phyloP scores from a whole-genome alignment of 2,329 filamentous ascomycete genomes.

The Thelonectria discophora region DNA sequence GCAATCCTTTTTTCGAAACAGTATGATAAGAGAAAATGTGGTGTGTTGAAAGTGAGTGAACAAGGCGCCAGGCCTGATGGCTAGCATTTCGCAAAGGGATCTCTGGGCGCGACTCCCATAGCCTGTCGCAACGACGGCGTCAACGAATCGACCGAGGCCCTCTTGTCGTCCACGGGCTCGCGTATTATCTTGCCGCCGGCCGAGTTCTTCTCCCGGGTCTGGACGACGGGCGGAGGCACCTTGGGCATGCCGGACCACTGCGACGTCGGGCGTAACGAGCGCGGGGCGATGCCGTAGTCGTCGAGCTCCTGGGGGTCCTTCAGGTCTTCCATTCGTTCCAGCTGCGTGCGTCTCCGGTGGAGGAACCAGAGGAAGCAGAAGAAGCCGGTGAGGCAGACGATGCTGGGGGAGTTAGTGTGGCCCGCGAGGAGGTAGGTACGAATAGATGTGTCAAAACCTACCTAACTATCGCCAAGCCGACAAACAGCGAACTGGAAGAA shows the following conservation, averaged over 20 bases:
- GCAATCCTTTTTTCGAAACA: not conserved
- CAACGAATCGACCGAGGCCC: constrained; percentile 36
- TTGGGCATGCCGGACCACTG: constrained; percentile 26
- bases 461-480: constrained; percentile 30
- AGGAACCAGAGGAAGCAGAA: constrained; percentile 31
- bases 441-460: constrained; percentile 9
- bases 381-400: constrained; percentile 23
- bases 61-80: not conserved
- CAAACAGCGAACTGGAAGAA: constrained; percentile 26
- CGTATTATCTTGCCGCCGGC: constrained; percentile 5
- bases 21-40: not conserved
- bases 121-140: constrained; percentile 38
- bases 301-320: constrained; percentile 41
- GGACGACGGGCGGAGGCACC: constrained; percentile 30
- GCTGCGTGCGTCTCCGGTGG: constrained; percentile 32
- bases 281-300: constrained; percentile 37
- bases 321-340: constrained; percentile 35
- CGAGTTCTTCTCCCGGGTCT: constrained; percentile 22
- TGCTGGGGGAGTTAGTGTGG: constrained; percentile 14
- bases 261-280: not conserved
- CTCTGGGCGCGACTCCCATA: constrained; percentile 33
- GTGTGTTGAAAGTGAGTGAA: not conserved
- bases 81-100: constrained; percentile 32
- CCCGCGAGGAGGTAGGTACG: not conserved
- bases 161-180: constrained; percentile 3